These are phyloP conservation scores for Jackrogersella minutella DNA, from an alignment of 495 filamentous ascomycete species.

Conservation along the genomic window DNA sequence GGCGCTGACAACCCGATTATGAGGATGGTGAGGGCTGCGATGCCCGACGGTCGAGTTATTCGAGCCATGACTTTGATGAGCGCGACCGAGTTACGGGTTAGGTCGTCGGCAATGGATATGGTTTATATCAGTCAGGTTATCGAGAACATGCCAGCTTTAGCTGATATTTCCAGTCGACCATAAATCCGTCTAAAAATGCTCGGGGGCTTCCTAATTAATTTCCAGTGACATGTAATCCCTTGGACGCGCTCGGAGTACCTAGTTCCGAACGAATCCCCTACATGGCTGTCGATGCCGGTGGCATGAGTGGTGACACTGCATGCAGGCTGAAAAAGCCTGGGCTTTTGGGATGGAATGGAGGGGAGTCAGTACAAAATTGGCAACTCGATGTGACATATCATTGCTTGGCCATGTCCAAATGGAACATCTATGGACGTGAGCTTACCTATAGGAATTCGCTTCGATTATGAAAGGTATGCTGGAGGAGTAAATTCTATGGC, in stretches of 20 bases:
- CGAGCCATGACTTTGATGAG: conserved; percentile 13
- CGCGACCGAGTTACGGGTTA: not conserved
- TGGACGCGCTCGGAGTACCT: conserved; percentile 27
- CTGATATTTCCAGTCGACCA: not conserved
- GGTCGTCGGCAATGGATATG: not conserved
- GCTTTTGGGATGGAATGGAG: conserved; percentile 24
- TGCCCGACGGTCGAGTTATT: conserved; percentile 1
- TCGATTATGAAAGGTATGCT: too few relatives aligned
- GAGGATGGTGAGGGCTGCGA: conserved; percentile 1
- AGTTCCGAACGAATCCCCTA: conserved; percentile 28
- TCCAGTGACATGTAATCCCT: conserved; percentile 13
- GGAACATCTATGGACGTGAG: conserved; percentile 9
- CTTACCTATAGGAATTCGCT: conserved; percentile 13
- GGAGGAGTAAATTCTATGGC: too few relatives aligned
- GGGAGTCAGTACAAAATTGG: conserved; percentile 23
- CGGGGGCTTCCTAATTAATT: not conserved
- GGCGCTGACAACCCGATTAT: conserved; percentile 10
- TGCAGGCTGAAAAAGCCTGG: conserved; percentile 31
- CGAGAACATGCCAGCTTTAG: not conserved
- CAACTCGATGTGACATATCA: conserved; percentile 32
- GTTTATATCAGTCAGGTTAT: not conserved
- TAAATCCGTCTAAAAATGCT: not conserved
- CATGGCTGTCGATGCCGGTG: conserved; percentile 12
- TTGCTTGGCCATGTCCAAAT: conserved; percentile 14
- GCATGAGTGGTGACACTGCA: conserved; percentile 37